Evolutionary conservation across 176 grass and related monocot species (phyloP).

Genomic region (Musa beccarii): DNA sequence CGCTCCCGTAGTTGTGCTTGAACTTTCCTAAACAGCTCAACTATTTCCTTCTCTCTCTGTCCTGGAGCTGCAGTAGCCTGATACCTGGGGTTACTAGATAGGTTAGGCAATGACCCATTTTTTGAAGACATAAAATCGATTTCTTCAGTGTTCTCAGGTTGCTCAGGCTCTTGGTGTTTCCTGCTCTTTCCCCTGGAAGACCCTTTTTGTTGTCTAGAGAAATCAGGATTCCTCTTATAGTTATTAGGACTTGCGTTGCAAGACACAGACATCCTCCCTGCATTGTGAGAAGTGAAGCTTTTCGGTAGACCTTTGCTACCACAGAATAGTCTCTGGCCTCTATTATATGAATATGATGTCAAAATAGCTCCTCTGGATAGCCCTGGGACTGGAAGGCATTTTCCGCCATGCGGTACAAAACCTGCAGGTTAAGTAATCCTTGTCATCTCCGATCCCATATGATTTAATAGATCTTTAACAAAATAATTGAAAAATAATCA

Average conservation of each 20-base stretch:
- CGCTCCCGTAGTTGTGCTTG: constrained; percentile 47
- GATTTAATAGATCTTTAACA: background rate
- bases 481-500: background rate
- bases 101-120: constrained; percentile 51
- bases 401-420: constrained; percentile 11
- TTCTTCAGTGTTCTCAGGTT: constrained; percentile 47
- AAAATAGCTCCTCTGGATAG: constrained; percentile 31
- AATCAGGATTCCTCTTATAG: constrained; percentile 19
- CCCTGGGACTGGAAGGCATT: constrained; percentile 29
- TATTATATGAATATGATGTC: constrained; percentile 21
- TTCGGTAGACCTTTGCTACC: constrained; percentile 27
- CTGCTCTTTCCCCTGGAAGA: constrained; percentile 32
- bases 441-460: background rate
- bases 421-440: constrained; percentile 1
- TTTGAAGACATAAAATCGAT: constrained; percentile 41
- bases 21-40: constrained; percentile 71
- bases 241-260: constrained; percentile 31
- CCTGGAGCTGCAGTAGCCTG: constrained; percentile 39
- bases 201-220: constrained; percentile 18
- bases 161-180: constrained; percentile 49
- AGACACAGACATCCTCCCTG: constrained; percentile 29
- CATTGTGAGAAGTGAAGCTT: constrained; percentile 20
- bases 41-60: constrained; percentile 58
- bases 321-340: constrained; percentile 23
- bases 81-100: constrained; percentile 28